These are phyloP conservation scores for Talaromyces sp. DNA, from an alignment of 2,329 filamentous ascomycete genomes.

Conservation along the genomic window DNA sequence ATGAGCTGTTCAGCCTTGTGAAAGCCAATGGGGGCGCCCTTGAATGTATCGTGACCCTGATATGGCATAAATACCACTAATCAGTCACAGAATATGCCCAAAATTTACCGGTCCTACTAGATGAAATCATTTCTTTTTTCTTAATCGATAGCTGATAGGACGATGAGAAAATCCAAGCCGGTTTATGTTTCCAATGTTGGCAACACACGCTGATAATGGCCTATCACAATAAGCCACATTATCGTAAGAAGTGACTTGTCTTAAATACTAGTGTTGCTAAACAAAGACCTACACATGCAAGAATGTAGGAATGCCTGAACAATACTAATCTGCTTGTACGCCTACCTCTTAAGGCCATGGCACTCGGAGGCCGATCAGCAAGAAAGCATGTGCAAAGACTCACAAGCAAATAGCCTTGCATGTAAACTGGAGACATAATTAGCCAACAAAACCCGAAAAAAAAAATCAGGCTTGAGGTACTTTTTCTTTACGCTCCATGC, in stretches of 20 bases:
- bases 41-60: not conserved
- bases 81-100: not conserved
- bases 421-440: too few relatives aligned
- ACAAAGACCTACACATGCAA: not conserved
- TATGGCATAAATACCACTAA: not conserved
- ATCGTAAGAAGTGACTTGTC: not conserved
- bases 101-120: not conserved
- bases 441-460: not conserved
- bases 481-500: not conserved
- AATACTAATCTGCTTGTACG: not conserved
- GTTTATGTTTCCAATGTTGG: not conserved
- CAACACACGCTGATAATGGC: not conserved
- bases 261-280: not conserved
- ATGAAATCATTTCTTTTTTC: not conserved
- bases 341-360: not conserved
- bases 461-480: not conserved
- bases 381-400: not conserved
- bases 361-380: not conserved
- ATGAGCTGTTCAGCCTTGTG: not conserved
- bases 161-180: not conserved
- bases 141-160: not conserved
- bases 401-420: too few relatives aligned
- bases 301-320: not conserved
- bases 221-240: not conserved
- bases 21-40: not conserved